A percentile compares a stretch with the other conserved stretches of the same genome.
Evolutionary conservation across 163 green algal species (phyloP).

Genomic region (Picocystis sp.): DNA sequence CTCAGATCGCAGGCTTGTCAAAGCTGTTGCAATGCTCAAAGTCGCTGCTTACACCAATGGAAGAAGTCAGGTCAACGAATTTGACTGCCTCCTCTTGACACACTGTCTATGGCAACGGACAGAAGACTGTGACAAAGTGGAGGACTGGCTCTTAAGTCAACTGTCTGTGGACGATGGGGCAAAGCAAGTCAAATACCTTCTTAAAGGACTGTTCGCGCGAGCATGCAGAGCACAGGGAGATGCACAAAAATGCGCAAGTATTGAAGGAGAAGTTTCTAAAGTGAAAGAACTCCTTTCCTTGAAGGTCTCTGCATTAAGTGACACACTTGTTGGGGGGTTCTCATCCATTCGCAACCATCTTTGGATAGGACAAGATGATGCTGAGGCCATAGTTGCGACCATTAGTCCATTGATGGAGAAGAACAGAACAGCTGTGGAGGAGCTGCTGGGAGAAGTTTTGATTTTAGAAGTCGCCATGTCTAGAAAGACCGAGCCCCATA

Average conservation of each 20-base stretch:
- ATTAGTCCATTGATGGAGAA: slow-evolving; percentile 62
- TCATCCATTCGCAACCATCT: slow-evolving; percentile 42
- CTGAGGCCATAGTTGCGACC: slow-evolving; percentile 23
- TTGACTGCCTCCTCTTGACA: slow-evolving; percentile 70
- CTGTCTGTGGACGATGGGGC: slow-evolving; percentile 10
- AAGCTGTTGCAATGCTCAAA: slow-evolving; percentile 67
- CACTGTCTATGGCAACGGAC: slow-evolving; percentile 67
- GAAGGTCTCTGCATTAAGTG: neutral
- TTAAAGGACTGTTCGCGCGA: slow-evolving; percentile 46
- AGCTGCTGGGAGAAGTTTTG: slow-evolving; percentile 47
- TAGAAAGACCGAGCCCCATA: slow-evolving; percentile 27
- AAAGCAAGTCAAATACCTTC: slow-evolving; percentile 41
- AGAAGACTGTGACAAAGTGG: slow-evolving; percentile 45
- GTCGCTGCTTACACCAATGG: slow-evolving; percentile 68
- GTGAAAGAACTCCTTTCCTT: neutral
- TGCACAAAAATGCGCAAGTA: slow-evolving; percentile 1
- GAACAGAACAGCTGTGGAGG: slow-evolving; percentile 34
- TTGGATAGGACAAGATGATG: slow-evolving; percentile 46
- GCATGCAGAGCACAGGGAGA: slow-evolving; percentile 26
- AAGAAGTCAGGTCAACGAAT: slow-evolving; percentile 30
- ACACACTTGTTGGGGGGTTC: slow-evolving; percentile 23
- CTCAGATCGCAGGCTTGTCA: slow-evolving; percentile 80
- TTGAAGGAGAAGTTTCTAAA: slow-evolving; percentile 2
- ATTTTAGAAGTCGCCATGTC: slow-evolving; percentile 44
- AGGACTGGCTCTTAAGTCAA: slow-evolving; percentile 51